These are phyloP conservation scores for Irpex sp. DNA, from an alignment of 1,284 basidiomycete species.

Conservation along the genomic window DNA sequence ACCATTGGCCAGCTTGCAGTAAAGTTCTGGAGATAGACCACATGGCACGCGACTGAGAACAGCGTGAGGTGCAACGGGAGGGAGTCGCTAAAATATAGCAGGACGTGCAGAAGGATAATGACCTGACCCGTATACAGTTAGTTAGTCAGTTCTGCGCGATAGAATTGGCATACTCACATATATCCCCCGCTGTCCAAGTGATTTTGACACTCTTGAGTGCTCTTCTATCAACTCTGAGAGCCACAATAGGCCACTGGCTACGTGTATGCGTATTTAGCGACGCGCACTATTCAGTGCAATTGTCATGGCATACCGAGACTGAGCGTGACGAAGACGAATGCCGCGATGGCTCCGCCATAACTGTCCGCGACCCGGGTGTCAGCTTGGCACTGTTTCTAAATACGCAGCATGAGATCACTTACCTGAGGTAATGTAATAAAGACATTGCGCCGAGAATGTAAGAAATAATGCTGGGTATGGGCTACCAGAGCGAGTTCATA, in stretches of 20 bases:
- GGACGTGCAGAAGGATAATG: constrained; percentile 70
- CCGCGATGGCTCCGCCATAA: constrained; percentile 29
- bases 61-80: constrained; percentile 68
- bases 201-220: constrained; percentile 76
- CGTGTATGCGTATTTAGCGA: too few relatives aligned
- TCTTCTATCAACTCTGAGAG: constrained; percentile 94
- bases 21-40: constrained; percentile 90
- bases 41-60: constrained; percentile 80
- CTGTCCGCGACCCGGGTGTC: constrained; percentile 13
- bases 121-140: constrained; percentile 41
- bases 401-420: neutral
- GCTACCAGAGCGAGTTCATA: constrained; percentile 15
- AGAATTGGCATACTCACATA: constrained; percentile 56
- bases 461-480: neutral
- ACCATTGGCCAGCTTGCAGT: constrained; percentile 85
- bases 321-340: constrained; percentile 31
- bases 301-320: constrained; percentile 24
- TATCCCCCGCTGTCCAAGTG: constrained; percentile 73
- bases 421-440: constrained; percentile 21
- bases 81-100: constrained; percentile 76
- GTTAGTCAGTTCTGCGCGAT: neutral
- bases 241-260: constrained; percentile 89
- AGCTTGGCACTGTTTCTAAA: neutral
- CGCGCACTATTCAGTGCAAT: too few relatives aligned
- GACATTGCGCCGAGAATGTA: constrained; percentile 11